phyloP scores from a whole-genome alignment of 2,329 filamentous ascomycete genomes.

The Aspergillus sclerotialis region DNA sequence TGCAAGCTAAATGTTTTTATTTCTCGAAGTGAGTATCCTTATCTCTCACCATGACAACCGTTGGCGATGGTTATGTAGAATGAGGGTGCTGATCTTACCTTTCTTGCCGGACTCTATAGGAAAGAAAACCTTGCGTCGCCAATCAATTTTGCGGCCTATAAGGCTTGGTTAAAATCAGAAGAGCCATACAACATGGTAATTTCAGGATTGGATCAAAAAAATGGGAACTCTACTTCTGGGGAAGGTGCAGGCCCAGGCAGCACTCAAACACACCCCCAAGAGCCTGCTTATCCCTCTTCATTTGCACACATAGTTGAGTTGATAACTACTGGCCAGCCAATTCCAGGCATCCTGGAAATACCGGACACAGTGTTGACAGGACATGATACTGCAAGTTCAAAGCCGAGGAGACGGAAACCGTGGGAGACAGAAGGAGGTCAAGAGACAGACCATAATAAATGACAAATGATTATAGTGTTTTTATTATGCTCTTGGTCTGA shows the following conservation, averaged over 20 bases:
- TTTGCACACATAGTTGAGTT: slow-evolving; percentile 83
- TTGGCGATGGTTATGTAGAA: too few relatives aligned
- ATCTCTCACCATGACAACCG: too few relatives aligned
- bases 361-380: slow-evolving; percentile 70
- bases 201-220: too few relatives aligned
- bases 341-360: slow-evolving; percentile 83
- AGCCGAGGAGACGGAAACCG: slow-evolving; percentile 57
- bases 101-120: slow-evolving; percentile 12
- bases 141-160: slow-evolving; percentile 63
- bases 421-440: slow-evolving; percentile 68
- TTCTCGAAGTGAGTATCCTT: slow-evolving; percentile 33
- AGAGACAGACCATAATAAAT: background rate
- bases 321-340: slow-evolving; percentile 71
- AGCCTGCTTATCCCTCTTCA: slow-evolving; percentile 66
- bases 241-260: slow-evolving; percentile 6
- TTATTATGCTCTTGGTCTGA: too few relatives aligned
- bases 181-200: too few relatives aligned
- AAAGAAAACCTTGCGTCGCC: slow-evolving; percentile 31
- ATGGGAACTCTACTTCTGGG: too few relatives aligned
- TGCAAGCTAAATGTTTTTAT: slow-evolving; percentile 44
- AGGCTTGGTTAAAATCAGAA: slow-evolving; percentile 50
- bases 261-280: slow-evolving; percentile 36
- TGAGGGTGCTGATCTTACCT: too few relatives aligned
- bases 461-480: too few relatives aligned
- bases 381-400: slow-evolving; percentile 53